Percentiles rank a stretch among this genome's conserved stretches.
Evolutionary conservation across 2,329 filamentous ascomycete species (phyloP).

Genomic region (Elsinoe perseae): DNA sequence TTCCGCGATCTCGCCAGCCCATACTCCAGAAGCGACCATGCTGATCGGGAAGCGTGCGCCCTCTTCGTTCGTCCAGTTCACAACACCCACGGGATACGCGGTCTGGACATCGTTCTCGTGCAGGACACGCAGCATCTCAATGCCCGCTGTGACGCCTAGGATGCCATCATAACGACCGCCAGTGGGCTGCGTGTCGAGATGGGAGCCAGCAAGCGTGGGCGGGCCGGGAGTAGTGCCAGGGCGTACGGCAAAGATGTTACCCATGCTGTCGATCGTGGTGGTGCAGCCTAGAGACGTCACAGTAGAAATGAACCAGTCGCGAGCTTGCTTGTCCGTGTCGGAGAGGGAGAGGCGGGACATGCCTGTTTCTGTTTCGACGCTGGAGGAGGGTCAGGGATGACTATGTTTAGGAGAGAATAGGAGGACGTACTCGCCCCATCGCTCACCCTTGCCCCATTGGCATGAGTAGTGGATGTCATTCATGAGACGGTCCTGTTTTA

Average conservation of each 20-base stretch:
- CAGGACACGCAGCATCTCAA: conserved; percentile 64
- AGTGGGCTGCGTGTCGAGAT: conserved; percentile 49
- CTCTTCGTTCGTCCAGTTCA: conserved; percentile 81
- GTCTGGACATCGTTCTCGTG: conserved; percentile 62
- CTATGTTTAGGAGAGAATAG: neutral
- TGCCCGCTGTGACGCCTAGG: conserved; percentile 61
- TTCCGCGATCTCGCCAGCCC: conserved; percentile 60
- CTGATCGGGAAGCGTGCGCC: conserved; percentile 70
- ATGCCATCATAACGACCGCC: conserved; percentile 72
- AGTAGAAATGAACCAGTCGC: conserved; percentile 67
- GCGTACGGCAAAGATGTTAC: conserved; percentile 69
- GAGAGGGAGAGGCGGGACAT: conserved; percentile 69
- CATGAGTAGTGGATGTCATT: conserved; percentile 58
- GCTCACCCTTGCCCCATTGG: conserved; percentile 57
- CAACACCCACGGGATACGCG: conserved; percentile 61
- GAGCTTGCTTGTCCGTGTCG: conserved; percentile 61
- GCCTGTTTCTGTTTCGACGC: conserved; percentile 56
- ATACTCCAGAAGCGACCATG: conserved; percentile 68
- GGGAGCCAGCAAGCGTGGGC: conserved; percentile 62
- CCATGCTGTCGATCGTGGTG: conserved; percentile 65
- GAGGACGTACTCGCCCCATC: conserved; percentile 57
- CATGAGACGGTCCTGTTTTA: conserved; percentile 54
- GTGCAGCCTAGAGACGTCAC: conserved; percentile 57
- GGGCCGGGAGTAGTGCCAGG: conserved; percentile 53
- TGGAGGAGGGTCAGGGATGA: conserved; percentile 22